Base-by-base conservation (phyloP, 2,329 filamentous ascomycete genomes). In the Cladosporium austrohemisphaericum region DNA sequence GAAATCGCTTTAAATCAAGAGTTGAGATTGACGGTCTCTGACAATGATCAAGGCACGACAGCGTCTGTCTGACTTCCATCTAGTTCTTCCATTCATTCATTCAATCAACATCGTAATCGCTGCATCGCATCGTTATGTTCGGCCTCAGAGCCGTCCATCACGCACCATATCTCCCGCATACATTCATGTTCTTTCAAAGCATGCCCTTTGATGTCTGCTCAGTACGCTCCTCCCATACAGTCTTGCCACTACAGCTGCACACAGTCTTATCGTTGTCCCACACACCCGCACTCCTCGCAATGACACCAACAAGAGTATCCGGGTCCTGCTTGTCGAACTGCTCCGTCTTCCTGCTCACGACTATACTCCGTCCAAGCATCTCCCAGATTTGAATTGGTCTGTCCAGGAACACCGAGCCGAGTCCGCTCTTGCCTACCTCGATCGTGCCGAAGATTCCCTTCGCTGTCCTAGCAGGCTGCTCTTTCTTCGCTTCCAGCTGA, bases 201-300 rank as follows among this genome's bases (percentile, higher is more conserved):
- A 98, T 97, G 2, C 93, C 93, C 72, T 88, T 91, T 57, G 79
- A 77, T 33, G 91, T 83, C 72, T 95, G 88, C 63, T 96, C 91
- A 70, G 85, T 84, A 60, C 93, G 82, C 76, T 98, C 93, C 70
- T 98, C 87, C 93, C 93, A 98, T 9, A 98, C 81, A 50, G 91
- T 97, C 81, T 97, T 97, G 3, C 93, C 93, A 29, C 90, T 95
- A 70, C 93, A 98, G 40, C 90, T 95, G 68, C 93, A 98, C 5
- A 98, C 92, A 37, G 88, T 95, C 78, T 97, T 98, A 67, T 96
- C 89, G 62, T 98, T 95, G 68, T 96, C 92, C 93, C 93, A 98
- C 54, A 95, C 86, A n/a, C 93, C 93, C 13, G 93, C 92, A 68
- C 91, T 96, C 65, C 93, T 78, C 41, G 93, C 93, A 71, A 98